phyloP scores from a whole-genome alignment of 2,329 filamentous ascomycete species.

The Juglanconis sp. region DNA sequence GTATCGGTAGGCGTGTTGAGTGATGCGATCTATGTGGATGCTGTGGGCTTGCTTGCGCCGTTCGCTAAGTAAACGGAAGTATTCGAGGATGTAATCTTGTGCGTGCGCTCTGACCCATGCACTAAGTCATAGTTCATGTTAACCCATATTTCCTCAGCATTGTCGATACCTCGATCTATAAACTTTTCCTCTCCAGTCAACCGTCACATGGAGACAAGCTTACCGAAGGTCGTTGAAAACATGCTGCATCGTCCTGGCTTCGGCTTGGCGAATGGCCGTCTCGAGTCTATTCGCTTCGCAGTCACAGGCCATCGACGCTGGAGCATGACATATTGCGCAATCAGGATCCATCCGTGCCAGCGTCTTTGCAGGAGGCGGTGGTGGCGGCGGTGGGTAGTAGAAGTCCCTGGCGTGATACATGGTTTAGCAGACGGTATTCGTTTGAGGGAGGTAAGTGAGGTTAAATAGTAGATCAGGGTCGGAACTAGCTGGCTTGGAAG shows the following conservation, averaged over 20 bases:
- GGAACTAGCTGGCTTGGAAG: background rate
- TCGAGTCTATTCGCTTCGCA: conserved; percentile 66
- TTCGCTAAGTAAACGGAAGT: conserved; percentile 60
- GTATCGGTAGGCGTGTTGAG: conserved; percentile 53
- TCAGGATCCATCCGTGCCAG: conserved; percentile 65
- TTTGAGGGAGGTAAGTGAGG: conserved; percentile 25
- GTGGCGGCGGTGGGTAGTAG: conserved; percentile 23
- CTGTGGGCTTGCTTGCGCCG: conserved; percentile 57
- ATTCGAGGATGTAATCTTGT: conserved; percentile 65
- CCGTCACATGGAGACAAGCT: conserved; percentile 20
- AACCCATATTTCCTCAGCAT: background rate
- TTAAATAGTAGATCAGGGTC: conserved; percentile 25
- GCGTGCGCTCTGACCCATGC: conserved; percentile 63
- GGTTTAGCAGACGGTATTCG: conserved; percentile 24
- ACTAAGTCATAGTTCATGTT: conserved; percentile 33
- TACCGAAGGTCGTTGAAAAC: conserved; percentile 64
- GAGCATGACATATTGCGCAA: conserved; percentile 64
- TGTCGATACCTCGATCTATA: background rate
- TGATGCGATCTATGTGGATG: conserved; percentile 54
- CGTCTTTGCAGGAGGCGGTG: conserved; percentile 45
- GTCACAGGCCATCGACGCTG: conserved; percentile 57
- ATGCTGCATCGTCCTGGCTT: conserved; percentile 60
- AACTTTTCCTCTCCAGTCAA: background rate
- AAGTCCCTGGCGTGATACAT: conserved; percentile 18
- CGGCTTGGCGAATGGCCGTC: conserved; percentile 59